Evolutionary conservation across 2,329 filamentous ascomycete species (phyloP).

Genomic region (Dactylellina cionopaga): DNA sequence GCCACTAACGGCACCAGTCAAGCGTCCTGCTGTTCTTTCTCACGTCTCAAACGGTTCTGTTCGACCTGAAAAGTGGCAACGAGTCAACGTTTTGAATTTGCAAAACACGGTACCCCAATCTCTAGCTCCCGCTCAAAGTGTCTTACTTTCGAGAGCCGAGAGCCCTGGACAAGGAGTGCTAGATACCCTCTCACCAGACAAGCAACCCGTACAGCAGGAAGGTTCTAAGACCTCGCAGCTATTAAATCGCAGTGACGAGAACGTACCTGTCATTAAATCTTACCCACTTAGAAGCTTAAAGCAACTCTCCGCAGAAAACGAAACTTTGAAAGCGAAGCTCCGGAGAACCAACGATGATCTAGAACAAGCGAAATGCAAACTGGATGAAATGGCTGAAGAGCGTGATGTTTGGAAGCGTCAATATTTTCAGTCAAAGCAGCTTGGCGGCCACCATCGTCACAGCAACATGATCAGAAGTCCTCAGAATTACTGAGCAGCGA

Average conservation of each 20-base stretch:
- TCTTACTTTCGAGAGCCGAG: background rate
- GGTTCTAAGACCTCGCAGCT: too few relatives aligned
- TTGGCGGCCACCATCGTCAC: background rate
- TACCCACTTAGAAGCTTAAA: background rate
- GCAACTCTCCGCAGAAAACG: too few relatives aligned
- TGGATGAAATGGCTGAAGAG: background rate
- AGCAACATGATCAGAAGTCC: background rate
- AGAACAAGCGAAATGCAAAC: background rate
- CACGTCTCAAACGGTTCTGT: too few relatives aligned
- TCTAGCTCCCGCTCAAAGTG: background rate
- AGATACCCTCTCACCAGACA: background rate
- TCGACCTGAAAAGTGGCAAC: background rate
- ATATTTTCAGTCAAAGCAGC: background rate
- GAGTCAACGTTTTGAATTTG: background rate
- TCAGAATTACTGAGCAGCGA: too few relatives aligned
- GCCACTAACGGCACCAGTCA: too few relatives aligned
- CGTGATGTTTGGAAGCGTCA: conserved; percentile 1
- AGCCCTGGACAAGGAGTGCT: background rate
- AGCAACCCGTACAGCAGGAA: background rate
- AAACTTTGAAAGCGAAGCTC: too few relatives aligned
- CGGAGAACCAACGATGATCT: too few relatives aligned
- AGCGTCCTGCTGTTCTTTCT: too few relatives aligned
- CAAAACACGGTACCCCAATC: background rate
- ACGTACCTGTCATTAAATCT: background rate
- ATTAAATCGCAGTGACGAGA: background rate